Percentiles rank a stretch among this genome's conserved stretches.
phyloP scores from a whole-genome alignment of 2,329 filamentous ascomycete species.

The Albophoma yamanashiensis region DNA sequence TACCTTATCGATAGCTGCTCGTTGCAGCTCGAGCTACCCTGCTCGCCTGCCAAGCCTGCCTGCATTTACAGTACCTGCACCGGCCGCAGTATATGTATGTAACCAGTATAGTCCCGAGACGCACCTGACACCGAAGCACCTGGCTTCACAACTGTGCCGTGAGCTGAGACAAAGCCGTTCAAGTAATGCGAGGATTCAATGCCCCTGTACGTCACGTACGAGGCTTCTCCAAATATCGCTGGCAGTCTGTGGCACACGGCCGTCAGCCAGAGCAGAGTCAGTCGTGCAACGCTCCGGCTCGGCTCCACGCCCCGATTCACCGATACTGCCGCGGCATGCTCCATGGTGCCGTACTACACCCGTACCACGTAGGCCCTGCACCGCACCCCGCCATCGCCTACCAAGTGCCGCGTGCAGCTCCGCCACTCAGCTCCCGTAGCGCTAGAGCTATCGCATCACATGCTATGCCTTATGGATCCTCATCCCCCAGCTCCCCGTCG shows the following conservation, averaged over 20 bases:
- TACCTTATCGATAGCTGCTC: neutral
- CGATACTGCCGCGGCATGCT: no score
- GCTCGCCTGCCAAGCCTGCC: no score
- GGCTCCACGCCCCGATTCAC: neutral
- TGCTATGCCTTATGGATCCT: neutral
- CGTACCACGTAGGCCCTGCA: no score
- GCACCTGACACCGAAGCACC: no score
- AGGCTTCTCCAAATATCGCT: neutral
- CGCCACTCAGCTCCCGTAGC: neutral
- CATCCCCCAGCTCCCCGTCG: neutral
- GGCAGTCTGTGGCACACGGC: neutral
- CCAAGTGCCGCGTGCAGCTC: neutral
- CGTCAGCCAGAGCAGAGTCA: neutral
- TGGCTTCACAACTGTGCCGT: no score
- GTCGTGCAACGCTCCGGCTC: neutral
- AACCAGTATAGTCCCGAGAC: neutral
- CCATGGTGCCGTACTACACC: no score
- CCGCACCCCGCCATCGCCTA: neutral
- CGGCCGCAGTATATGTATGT: neutral
- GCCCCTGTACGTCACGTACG: neutral
- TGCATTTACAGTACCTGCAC: no score
- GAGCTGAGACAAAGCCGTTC: no score
- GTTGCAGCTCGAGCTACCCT: neutral
- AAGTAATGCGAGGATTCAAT: no score
- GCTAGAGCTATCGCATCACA: slow-evolving; percentile 2